Evolutionary conservation across 495 filamentous ascomycete species (phyloP), one percentile per base, ranked within the genome.

Genomic region (Daldinia bambusicola): DNA sequence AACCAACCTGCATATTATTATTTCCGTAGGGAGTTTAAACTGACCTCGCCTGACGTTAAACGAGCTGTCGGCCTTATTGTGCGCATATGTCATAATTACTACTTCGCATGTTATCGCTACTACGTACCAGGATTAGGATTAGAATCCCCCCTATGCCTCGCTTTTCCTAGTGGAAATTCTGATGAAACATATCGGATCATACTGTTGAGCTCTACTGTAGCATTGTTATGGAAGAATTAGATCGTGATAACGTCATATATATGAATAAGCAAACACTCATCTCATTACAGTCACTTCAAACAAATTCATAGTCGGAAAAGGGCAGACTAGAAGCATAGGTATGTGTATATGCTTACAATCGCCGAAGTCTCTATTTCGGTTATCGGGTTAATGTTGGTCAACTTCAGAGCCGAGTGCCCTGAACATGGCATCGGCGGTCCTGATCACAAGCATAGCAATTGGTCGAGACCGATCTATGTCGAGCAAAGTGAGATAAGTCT

Each of bases 371-470:
- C 13, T 30, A 20, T 6, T 31, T 32, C 50, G 50, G 50, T 32
- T n/a, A 16, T 53, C 50, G 50, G 30, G 50, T 14, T 30, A 53
- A 53, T 31, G 50, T 6, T 53, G 22, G 12, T 53, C 50, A 9
- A 22, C 26, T n/a, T 26, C 12, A 53, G 13, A 30, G 8, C 50
- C 26, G 26, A 53, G 7, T 53, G 22, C 12, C n/a, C 55, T 20
- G 20, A 37, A 30, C 37, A 14, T 53, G 14, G 22, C 12, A 53
- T 5, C 50, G 30, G 13, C 50, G 4, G 10, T 32, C 26, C n/a
- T 53, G 50, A 32, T 32, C 50, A 53, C 30, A 32, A 32, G 30
- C 12, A 32, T 32, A 20, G 50, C 30, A 53, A 53, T 53, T 53
- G 22, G 50, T 32, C 50, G 20, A 53, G 22, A 32, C 50, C 22